Base-by-base conservation (phyloP, 139 green algal genomes). In the Edaphochlamys debaryana region DNA sequence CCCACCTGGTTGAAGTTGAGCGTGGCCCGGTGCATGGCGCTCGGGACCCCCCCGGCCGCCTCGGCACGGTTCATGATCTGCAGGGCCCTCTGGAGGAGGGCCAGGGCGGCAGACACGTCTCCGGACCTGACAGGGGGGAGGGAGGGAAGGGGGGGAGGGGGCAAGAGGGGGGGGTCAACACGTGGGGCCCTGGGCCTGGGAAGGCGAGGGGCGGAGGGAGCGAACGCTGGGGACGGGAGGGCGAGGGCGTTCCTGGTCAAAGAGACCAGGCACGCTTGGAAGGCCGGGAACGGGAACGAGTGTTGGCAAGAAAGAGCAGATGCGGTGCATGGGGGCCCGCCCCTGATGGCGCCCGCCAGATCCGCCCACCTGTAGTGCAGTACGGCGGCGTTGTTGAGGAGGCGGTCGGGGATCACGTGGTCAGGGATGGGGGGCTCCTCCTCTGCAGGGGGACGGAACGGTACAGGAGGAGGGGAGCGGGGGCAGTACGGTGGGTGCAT, bases 381-480 rank as follows among this genome's bases (percentile, higher is more conserved):
- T 62, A 98, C 95, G 7, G 94, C 95, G 6, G 94, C 90, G 84
- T 98, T 98, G 89, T 98, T 98, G 19, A 97, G 91, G 74, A 98
- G 90, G 68, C 87, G 81, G 0, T 85, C 71, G 60, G 93, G 90
- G 5, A 93, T 63, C 0, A 45, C 1, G 38, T 86, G 82, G 52
- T 84, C 85, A 25, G 78, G 70, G 2, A 67, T 29, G 11, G 45
- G n/a, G 25, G n/a, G 64, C 11, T 71, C 75, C 11, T 42, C 73
- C 60, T 81, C 75, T 81, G 60, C 13, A 30, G 1, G 9, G 15
- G 41, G 27, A 5, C 4, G 40, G 68, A 38, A 11, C 3, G 11
- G 0, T 13, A 40, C 15, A 11, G 62, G 7, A n/a, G 62, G 27
- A 20, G 66, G 66, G 5, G 66, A 37, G 37, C 36, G 66, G 13